Evolutionary conservation across 169 alveolate genomes (phyloP).

Genomic region (Plasmodium gaboni): DNA sequence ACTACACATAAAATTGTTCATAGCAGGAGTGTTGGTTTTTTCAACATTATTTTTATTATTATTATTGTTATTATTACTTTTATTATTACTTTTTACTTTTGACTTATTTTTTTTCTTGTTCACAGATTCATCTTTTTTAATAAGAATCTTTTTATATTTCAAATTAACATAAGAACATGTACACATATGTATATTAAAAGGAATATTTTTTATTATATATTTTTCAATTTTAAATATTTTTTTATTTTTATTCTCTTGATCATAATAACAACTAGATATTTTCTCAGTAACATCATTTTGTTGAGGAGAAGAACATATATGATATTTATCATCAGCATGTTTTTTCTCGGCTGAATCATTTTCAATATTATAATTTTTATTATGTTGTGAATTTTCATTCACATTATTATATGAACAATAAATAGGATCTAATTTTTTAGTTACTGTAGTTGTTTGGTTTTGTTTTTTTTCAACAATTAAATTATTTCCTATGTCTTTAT

Average conservation of each 20-base stretch:
- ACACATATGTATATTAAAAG: slow-evolving; percentile 13
- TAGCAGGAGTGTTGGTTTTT: not conserved
- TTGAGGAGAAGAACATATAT: not conserved
- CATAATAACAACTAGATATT: not conserved
- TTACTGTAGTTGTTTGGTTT: no score
- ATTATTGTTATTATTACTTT: not conserved
- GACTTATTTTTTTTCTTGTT: not conserved
- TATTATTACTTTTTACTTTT: not conserved
- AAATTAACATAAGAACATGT: slow-evolving; percentile 19
- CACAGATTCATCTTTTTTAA: slow-evolving; percentile 1
- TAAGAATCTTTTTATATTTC: slow-evolving; percentile 14
- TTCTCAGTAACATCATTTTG: not conserved
- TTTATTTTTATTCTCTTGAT: not conserved
- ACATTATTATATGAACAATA: no score
- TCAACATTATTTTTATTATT: not conserved
- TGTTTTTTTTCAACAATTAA: no score
- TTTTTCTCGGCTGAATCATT: not conserved
- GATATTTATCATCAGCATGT: not conserved
- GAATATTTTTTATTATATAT: slow-evolving; percentile 11
- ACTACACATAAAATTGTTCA: not conserved
- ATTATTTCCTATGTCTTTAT: no score
- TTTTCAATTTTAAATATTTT: not conserved
- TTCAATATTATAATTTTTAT: not conserved
- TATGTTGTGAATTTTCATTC: no score
- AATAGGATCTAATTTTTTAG: no score